Evolutionary conservation across 2,329 filamentous ascomycete species (phyloP).

Genomic region (Fusarium sp.): DNA sequence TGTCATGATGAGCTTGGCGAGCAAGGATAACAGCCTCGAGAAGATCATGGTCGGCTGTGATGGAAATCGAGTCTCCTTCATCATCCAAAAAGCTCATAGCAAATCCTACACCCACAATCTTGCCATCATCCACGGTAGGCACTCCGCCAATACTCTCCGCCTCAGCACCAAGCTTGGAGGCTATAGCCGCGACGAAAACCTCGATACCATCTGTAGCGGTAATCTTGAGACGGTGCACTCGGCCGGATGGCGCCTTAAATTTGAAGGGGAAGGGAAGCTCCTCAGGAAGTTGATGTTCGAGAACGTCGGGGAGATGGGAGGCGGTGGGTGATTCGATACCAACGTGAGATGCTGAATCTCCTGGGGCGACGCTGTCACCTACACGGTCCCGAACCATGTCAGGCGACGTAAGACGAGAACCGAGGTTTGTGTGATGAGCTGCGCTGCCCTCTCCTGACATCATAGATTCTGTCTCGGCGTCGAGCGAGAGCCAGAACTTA

Average conservation of each 20-base stretch:
- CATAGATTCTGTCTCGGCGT: constrained; percentile 96
- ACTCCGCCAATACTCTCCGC: constrained; percentile 86
- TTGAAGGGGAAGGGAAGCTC: constrained; percentile 96
- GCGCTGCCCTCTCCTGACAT: constrained; percentile 91
- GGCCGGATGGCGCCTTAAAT: constrained; percentile 96
- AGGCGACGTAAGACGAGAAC: constrained; percentile 84
- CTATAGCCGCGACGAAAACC: constrained; percentile 83
- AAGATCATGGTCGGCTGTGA: constrained; percentile 95
- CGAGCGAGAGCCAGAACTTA: constrained; percentile 98
- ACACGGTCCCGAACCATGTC: constrained; percentile 80
- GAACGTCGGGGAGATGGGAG: constrained; percentile 69
- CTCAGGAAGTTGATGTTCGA: constrained; percentile 70
- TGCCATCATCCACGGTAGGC: constrained; percentile 84
- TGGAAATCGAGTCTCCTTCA: constrained; percentile 95
- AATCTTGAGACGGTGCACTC: constrained; percentile 93
- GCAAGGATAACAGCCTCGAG: constrained; percentile 90
- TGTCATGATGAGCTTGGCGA: constrained; percentile 83
- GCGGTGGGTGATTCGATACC: constrained; percentile 84
- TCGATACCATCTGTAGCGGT: constrained; percentile 84
- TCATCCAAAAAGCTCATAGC: constrained; percentile 97
- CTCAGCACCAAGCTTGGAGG: constrained; percentile 87
- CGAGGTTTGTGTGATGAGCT: constrained; percentile 75
- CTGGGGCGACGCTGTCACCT: constrained; percentile 87
- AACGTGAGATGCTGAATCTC: constrained; percentile 94
- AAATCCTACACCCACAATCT: constrained; percentile 83